Base-by-base conservation (phyloP, 768 basidiomycete species). In the Collybia sordida region DNA sequence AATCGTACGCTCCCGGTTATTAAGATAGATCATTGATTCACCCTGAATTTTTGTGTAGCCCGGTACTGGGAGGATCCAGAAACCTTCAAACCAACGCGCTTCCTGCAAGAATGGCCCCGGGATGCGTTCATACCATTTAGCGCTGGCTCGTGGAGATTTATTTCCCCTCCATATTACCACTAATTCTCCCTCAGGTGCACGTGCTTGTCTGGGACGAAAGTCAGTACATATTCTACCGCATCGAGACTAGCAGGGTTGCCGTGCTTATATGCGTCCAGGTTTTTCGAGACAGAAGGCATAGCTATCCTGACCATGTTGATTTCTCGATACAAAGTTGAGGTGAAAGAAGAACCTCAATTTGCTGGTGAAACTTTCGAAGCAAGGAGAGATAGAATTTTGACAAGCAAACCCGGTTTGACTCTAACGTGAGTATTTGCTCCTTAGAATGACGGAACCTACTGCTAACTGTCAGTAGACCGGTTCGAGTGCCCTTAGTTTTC, bases 91-190 rank as follows among this genome's bases (percentile, higher is more conserved):
- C 67, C 68, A 21, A 67, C 69, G 22, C 71, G 80, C 6, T 82
- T 81, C 66, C 61, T 81, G n/a, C 70, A 68, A 28, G 74, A 81
- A 41, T 83, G 77, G 73, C 72, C 75, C 18, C 68, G 72, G 28
- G 80, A 82, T 55, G 82, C 81, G 0, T 82, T 80, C 57, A 34
- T 79, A 22, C 78, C 80, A 3, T 82, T 81, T 57, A 78, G 74
- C 47, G 66, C 60, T 39, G 78, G 78, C 67, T 46, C 47, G 63
- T 52, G n/a, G 18, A n/a, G 31, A 22, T 51, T 17, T 8, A 4
- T 8, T 24, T 17, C 12, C 15, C 9, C 1, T 36, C 18, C 12
- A 40, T 35, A 24, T 24, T 38, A n/a, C 45, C 38, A 23, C 45
- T 42, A 27, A 47, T 17, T 7, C 3, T 12, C 40, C n/a, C 27